Base-by-base conservation (phyloP, 164 flowering plant species). In the Tetrastigma voinierianum region DNA sequence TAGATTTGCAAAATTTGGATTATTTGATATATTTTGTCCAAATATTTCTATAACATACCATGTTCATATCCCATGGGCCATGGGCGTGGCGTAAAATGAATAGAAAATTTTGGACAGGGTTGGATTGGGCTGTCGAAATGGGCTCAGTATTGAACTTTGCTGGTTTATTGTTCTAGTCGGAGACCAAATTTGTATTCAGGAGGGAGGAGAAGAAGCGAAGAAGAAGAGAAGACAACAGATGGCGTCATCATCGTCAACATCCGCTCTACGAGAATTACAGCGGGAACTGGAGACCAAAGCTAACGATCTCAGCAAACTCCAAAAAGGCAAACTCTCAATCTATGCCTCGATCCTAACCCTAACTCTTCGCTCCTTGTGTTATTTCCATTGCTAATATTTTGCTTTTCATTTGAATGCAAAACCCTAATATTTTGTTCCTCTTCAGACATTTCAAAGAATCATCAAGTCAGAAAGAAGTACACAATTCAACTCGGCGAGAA, bases 401-500 rank as follows among this genome's bases (percentile, higher is more conserved):
- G 3, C 13, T n/a, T n/a, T 2, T 40, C 10, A 21, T 62, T 21
- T 21, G 17, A 10, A 21, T 44, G 14, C 40, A 11, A 54, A 18
- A 9, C 18, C 49, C 49, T 57, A 25, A 46, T 11, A 48, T 62
- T 3, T 6, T 61, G 2, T 18, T n/a, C 10, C 18, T 69, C 19
- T 43, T 13, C 83, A 93, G 99, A 95, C 70, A 86, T 92, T 53
- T 78, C 87, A 10, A 92, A 89, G 84, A 92, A 95, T 66, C 98
- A 95, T 48, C 93, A 92, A 84, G 89, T 92, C 47, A 84, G 97
- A 70, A 95, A 92, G 90, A 91, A 90, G 80, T 95, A 92, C 80
- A 95, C 98, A 0, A 83, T 92, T 62, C 99, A 95, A 78, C 89
- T 92, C 3, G 98, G 99, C 18, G 99, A 95, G 76, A 95, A 95